Percentiles rank a stretch among this genome's conserved stretches.
These are phyloP conservation scores for Daldinia grandis DNA, from an alignment of 495 filamentous ascomycete genomes.

Conservation along the genomic window DNA sequence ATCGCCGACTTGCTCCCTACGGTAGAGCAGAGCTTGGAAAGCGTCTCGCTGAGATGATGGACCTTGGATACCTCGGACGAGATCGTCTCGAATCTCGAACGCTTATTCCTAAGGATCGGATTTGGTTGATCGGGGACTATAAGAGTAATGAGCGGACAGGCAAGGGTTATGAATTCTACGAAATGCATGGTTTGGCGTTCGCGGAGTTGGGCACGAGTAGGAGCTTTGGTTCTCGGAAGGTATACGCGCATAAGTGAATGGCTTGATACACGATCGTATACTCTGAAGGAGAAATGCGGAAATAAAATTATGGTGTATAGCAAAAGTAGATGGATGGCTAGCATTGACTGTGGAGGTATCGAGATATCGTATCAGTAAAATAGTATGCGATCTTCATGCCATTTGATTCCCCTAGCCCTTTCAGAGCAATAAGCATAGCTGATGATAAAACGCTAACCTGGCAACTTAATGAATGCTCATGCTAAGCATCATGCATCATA, in stretches of 20 bases:
- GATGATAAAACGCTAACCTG: slow-evolving; percentile 3
- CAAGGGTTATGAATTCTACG: slow-evolving; percentile 18
- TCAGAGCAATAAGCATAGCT: slow-evolving; percentile 5
- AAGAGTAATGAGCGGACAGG: slow-evolving; percentile 1
- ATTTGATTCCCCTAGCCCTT: not conserved
- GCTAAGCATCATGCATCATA: slow-evolving; percentile 20
- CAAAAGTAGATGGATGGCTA: slow-evolving; percentile 6
- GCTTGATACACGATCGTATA: not conserved
- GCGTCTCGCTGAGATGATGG: slow-evolving; percentile 45
- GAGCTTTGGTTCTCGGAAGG: not conserved
- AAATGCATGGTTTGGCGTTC: slow-evolving; percentile 33
- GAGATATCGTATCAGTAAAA: slow-evolving; percentile 8
- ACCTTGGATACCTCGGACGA: not conserved
- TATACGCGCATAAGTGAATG: not conserved
- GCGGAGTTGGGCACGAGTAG: slow-evolving; percentile 2
- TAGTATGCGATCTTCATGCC: slow-evolving; percentile 6
- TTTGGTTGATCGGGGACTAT: not conserved
- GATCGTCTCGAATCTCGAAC: not conserved
- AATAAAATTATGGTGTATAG: slow-evolving; percentile 9
- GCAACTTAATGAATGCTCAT: slow-evolving; percentile 6
- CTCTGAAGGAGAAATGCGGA: not conserved
- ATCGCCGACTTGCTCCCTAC: slow-evolving; percentile 76
- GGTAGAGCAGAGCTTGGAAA: slow-evolving; percentile 64
- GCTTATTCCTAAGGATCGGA: not conserved
- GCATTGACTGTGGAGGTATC: slow-evolving; percentile 15